phyloP scores from a whole-genome alignment of 2,329 filamentous ascomycete species.

The Botrytis porri region DNA sequence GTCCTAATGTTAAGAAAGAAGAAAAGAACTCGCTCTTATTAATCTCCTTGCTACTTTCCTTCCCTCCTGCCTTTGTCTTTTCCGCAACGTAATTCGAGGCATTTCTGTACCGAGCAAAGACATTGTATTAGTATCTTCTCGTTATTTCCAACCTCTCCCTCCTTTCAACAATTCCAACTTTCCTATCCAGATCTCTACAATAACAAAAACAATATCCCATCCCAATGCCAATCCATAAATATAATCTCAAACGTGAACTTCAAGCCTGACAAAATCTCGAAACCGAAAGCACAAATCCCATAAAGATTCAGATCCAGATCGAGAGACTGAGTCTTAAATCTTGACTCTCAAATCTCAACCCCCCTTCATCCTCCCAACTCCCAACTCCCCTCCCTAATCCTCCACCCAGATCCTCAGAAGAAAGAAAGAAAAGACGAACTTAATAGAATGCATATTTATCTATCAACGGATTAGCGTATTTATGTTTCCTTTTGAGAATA shows the following conservation, averaged over 20 bases:
- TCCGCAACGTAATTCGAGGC: neutral
- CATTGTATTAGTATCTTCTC: too few species aligned
- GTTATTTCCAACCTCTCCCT: fast-evolving
- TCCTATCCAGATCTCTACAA: too few species aligned
- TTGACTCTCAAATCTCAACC: too few species aligned
- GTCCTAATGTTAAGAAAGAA: too few species aligned
- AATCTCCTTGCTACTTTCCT: neutral
- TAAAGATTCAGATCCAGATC: neutral
- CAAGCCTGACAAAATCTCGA: neutral
- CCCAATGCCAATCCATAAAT: neutral
- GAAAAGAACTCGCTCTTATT: neutral
- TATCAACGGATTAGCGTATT: too few species aligned
- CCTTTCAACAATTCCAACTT: too few species aligned
- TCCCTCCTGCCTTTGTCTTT: neutral
- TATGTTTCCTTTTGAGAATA: too few species aligned
- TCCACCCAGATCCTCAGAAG: neutral
- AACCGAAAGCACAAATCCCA: neutral
- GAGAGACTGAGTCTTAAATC: neutral
- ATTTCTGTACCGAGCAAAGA: neutral
- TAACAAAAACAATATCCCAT: too few species aligned
- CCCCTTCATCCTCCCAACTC: too few species aligned
- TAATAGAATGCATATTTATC: neutral
- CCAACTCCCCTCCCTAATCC: neutral
- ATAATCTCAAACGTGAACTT: too few species aligned
- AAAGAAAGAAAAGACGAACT: neutral